Evolutionary conservation across 1,284 basidiomycete genomes (phyloP), one percentile per base, ranked within the genome.

Genomic region (Phlebopus sp.): DNA sequence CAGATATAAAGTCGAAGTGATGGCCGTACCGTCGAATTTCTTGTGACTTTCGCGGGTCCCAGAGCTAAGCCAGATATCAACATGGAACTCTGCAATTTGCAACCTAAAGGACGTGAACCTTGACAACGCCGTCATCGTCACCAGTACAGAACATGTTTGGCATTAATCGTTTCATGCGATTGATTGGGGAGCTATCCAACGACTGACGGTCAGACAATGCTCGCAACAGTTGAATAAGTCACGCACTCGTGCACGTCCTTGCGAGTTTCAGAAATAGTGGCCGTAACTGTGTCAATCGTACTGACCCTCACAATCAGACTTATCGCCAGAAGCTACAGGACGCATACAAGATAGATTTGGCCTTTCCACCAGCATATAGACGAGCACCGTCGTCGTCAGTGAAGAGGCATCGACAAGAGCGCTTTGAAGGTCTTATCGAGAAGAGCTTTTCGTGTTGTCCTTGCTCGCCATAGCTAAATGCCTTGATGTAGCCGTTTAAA

Each of bases 1-100:
- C 93, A 18, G 92, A 91, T 48, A 98, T 96, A 68, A 94, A 97
- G 69, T 97, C 94, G 62, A 87, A 94, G 62, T 98, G 95, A 49
- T 97, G 94, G 10, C 75, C 81, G 64, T 94, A 94, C 13, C 76
- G 71, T 31, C 86, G 75, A 17, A 89, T 71, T 30, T 78, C 71
- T 11, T 84, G 81, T 40, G 72, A 71, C 58, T 81, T 78, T 42
- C 93, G 76, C 15, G 87, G 81, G 66, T 97, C 94, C 94, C 94
- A 97, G 23, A 97, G 75, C 90, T 92, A 35, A 31, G 32, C 14
- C 25, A 32, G 27, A 56, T 21, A 42, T 38, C 46, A 38, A 37
- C 36, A 37, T 42, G 21, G 15, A 25, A 39, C 30, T 37, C 25
- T 21, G 13, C 15, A 23, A 35, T 21, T 19, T 44, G 18, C 25